Percentiles rank a stretch among this genome's conserved stretches.
Conservation (phyloP, 805 yeast genomes). For the Alloascoidea africana region DNA sequence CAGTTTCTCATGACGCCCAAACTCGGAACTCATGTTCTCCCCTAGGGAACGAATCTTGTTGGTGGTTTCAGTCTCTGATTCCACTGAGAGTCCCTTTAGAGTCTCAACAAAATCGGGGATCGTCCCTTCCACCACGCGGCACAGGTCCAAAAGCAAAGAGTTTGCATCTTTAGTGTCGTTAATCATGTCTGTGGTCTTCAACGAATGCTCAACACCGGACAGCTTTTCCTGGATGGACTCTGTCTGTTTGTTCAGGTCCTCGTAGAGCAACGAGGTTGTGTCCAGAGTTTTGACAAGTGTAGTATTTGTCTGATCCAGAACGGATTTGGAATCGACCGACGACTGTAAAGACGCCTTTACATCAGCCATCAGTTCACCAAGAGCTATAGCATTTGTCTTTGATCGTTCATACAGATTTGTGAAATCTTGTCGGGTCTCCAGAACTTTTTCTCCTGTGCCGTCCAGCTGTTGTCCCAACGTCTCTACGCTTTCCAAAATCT, state of each 20-base stretch:
- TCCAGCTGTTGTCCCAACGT: not conserved
- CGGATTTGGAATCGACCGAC: not conserved
- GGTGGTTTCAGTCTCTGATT: too few relatives aligned
- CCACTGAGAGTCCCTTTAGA: too few relatives aligned
- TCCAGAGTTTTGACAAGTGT: not conserved
- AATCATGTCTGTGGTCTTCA: not conserved
- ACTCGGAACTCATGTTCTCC: too few relatives aligned
- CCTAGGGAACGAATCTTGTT: too few relatives aligned
- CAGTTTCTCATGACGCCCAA: too few relatives aligned
- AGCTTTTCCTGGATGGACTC: not conserved
- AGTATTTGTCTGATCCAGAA: not conserved
- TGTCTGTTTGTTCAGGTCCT: not conserved
- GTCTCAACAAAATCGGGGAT: too few relatives aligned
- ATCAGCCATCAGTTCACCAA: not conserved
- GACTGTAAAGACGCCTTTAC: not conserved
- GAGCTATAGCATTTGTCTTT: conserved; percentile 1
- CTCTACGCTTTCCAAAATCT: not conserved
- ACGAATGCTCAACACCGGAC: not conserved
- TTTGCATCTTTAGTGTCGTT: too few relatives aligned
- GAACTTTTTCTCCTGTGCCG: not conserved
- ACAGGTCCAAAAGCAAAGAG: too few relatives aligned
- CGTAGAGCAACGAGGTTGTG: not conserved
- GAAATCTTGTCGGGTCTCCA: not conserved
- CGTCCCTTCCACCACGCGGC: too few relatives aligned
- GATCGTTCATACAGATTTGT: not conserved